Conservation (phyloP, 805 yeast species). For the Hagleromyces aurorensis region DNA sequence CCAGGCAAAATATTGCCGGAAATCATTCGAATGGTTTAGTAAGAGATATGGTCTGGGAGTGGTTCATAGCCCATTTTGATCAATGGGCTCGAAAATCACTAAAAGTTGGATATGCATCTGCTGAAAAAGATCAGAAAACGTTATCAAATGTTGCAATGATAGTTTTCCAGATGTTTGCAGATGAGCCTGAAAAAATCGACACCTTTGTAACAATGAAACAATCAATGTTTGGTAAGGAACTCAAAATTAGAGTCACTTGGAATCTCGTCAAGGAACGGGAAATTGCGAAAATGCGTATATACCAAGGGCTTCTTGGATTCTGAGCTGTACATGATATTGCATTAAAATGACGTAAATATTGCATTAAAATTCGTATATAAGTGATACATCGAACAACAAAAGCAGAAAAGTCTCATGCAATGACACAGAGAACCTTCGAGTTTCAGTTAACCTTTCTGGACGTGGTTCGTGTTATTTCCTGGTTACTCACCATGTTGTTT, state of each 20-base stretch:
- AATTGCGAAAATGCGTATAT: conserved; percentile 8
- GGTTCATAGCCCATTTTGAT: conserved; percentile 49
- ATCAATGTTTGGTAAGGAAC: conserved; percentile 25
- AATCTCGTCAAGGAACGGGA: conserved; percentile 9
- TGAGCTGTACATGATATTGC: too few relatives aligned
- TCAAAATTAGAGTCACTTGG: conserved; percentile 22
- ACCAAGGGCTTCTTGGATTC: conserved; percentile 10
- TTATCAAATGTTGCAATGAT: conserved; percentile 33
- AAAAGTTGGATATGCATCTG: conserved; percentile 38
- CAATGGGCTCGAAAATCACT: conserved; percentile 43
- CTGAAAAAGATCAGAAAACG: conserved; percentile 38
- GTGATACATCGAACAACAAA: too few relatives aligned
- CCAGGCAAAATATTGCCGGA: conserved; percentile 8
- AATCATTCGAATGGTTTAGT: conserved; percentile 2
- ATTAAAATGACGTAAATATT: too few relatives aligned
- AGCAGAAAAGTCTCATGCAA: too few relatives aligned
- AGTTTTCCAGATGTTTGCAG: conserved; percentile 30
- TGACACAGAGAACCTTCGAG: too few relatives aligned
- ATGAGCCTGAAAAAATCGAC: conserved; percentile 23
- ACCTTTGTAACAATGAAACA: conserved; percentile 31
- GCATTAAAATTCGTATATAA: too few relatives aligned
- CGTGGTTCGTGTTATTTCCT: too few relatives aligned
- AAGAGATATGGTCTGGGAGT: conserved; percentile 40
- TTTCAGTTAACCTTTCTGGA: too few relatives aligned
- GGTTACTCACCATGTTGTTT: too few relatives aligned